Evolutionary conservation across 176 grass and related monocot species (phyloP).

Genomic region (Olyra latifolia): DNA sequence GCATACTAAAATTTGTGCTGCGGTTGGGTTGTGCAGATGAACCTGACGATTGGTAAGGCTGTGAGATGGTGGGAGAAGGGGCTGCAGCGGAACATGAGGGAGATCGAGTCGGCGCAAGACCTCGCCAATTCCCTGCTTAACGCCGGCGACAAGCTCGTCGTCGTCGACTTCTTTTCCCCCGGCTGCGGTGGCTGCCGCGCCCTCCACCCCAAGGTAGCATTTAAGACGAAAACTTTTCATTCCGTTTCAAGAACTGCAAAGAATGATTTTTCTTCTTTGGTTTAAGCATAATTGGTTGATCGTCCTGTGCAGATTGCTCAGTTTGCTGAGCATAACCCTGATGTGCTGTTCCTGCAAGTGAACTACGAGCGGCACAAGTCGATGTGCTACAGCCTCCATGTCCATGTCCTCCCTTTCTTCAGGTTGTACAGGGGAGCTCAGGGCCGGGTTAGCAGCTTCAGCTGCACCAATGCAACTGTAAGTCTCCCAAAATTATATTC

Average conservation of each 20-base stretch:
- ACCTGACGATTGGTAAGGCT: conserved; percentile 52
- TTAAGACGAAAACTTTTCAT: background rate
- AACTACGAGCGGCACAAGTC: conserved; percentile 92
- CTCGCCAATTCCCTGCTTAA: conserved; percentile 51
- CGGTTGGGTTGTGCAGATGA: conserved; percentile 45
- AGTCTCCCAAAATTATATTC: background rate
- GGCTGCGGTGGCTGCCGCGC: conserved; percentile 72
- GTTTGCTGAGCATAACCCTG: conserved; percentile 65
- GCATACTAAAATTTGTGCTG: conserved; percentile 13
- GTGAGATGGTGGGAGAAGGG: conserved; percentile 66
- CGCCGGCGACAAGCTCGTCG: conserved; percentile 61
- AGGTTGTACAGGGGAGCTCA: conserved; percentile 86
- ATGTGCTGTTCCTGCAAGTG: conserved; percentile 73
- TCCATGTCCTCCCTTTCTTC: conserved; percentile 96
- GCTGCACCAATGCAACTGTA: conserved; percentile 96
- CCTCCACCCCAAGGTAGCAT: conserved; percentile 80
- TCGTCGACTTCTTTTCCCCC: conserved; percentile 76
- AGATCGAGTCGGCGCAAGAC: conserved; percentile 58
- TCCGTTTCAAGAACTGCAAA: background rate
- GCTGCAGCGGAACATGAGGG: conserved; percentile 55
- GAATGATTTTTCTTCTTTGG: background rate
- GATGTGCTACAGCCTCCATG: conserved; percentile 91
- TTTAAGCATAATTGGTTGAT: background rate
- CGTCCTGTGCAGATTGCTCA: conserved; percentile 63
- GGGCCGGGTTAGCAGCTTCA: conserved; percentile 86